Percentiles rank a stretch among this genome's conserved stretches.
phyloP scores from a whole-genome alignment of 1,284 basidiomycete genomes.

The Inonotus obliquus region DNA sequence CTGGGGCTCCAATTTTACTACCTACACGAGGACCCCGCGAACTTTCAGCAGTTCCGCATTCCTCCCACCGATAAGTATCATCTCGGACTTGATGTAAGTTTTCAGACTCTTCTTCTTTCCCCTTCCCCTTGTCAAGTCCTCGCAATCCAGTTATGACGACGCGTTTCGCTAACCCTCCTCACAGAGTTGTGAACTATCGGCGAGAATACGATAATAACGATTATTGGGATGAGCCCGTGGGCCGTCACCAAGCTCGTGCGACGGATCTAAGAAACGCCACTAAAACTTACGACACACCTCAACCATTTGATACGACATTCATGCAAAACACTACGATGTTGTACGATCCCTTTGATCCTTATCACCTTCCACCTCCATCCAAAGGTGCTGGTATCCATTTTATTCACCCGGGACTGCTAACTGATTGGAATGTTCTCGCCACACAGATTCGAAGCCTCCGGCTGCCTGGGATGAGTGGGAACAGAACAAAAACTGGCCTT shows the following conservation, averaged over 20 bases:
- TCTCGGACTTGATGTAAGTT: neutral
- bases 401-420: neutral
- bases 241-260: neutral
- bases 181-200: neutral
- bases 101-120: neutral
- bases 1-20: neutral
- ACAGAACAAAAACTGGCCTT: conserved; percentile 8
- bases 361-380: neutral
- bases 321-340: neutral
- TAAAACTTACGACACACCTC: neutral
- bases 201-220: neutral
- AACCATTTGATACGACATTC: neutral
- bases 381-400: neutral
- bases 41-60: neutral
- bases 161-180: neutral
- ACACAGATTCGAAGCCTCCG: neutral
- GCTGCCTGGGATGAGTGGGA: conserved; percentile 13
- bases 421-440: neutral
- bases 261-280: neutral
- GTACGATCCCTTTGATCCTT: neutral
- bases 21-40: conserved; percentile 4
- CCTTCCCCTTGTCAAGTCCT: neutral
- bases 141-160: neutral
- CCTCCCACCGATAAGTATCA: neutral
- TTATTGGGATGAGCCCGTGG: neutral